Evolutionary conservation across 192 early-diverging fungal species (phyloP), one percentile per base, ranked within the genome.

Genomic region (Entomortierella parvispora): DNA sequence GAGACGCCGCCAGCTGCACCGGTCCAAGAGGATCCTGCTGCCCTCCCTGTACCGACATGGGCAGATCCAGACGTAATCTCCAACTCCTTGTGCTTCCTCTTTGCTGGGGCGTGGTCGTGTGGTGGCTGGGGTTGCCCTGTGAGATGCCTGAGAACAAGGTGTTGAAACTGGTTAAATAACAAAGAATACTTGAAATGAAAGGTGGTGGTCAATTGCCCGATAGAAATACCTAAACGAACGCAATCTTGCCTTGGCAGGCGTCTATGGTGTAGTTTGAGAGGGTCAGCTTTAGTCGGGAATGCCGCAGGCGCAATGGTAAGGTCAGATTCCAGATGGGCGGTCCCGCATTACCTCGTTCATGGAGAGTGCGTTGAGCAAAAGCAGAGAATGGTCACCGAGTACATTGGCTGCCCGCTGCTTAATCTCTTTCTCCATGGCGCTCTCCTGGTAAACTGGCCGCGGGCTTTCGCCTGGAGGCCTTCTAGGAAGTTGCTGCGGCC

Each of bases 271-370:
- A n/a, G n/a, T n/a, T n/a, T n/a, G n/a, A n/a, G n/a, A n/a, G n/a
- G n/a, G n/a, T n/a, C n/a, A n/a, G n/a, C n/a, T n/a, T n/a, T n/a
- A n/a, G n/a, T n/a, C n/a, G n/a, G n/a, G n/a, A n/a, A n/a, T n/a
- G n/a, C n/a, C n/a, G n/a, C n/a, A n/a, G n/a, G n/a, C n/a, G n/a
- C n/a, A n/a, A n/a, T n/a, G n/a, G n/a, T n/a, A n/a, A n/a, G n/a
- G n/a, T n/a, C n/a, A n/a, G n/a, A n/a, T n/a, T n/a, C n/a, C n/a
- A n/a, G n/a, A n/a, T n/a, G n/a, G n/a, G n/a, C n/a, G n/a, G n/a
- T n/a, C n/a, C n/a, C n/a, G n/a, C n/a, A 15, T 50, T 65, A 77
- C 74, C 60, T 77, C 74, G 11, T 77, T 77, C 74, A 77, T 77
- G 34, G 74, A 58, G 2, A 77, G 11, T 9, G 74, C 59, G 59